Evolutionary conservation across 441 rosid genomes (phyloP).

Genomic region (Breynia disticha): DNA sequence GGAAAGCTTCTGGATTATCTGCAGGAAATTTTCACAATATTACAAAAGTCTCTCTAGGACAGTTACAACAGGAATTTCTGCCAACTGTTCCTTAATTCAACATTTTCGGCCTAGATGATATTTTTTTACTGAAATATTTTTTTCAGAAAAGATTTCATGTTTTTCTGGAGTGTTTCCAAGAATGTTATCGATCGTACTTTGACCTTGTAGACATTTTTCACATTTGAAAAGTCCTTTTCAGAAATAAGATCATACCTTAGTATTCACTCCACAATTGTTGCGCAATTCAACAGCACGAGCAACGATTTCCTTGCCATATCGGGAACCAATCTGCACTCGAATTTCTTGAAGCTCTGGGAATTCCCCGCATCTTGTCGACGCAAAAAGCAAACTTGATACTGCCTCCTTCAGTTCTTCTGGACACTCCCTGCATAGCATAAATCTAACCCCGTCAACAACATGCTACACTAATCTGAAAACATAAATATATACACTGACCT

Average conservation of each 20-base stretch:
- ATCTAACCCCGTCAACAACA: neutral
- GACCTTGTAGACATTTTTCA: no score
- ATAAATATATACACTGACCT: constrained; percentile 18
- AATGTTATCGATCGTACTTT: no score
- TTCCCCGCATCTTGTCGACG: constrained; percentile 76
- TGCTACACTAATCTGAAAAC: no score
- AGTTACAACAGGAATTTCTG: no score
- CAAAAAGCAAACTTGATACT: constrained; percentile 56
- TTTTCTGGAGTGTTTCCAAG: no score
- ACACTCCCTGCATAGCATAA: constrained; percentile 41
- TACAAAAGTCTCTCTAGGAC: no score
- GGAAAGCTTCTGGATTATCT: constrained; percentile 81
- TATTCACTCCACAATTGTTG: constrained; percentile 56
- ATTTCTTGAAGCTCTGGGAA: constrained; percentile 92
- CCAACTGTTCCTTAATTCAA: no score
- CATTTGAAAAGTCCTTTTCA: neutral
- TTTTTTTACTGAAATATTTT: no score
- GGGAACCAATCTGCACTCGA: constrained; percentile 48
- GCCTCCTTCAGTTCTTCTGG: constrained; percentile 80
- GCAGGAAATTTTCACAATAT: constrained; percentile 3
- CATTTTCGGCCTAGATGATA: no score
- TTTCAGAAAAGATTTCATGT: no score
- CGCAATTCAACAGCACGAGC: constrained; percentile 71
- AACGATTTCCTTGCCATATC: constrained; percentile 70
- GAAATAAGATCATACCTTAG: constrained; percentile 28